Evolutionary conservation across 164 flowering plant genomes (phyloP), one percentile per base, ranked within the genome.

Genomic region (Echeveria elegans): DNA sequence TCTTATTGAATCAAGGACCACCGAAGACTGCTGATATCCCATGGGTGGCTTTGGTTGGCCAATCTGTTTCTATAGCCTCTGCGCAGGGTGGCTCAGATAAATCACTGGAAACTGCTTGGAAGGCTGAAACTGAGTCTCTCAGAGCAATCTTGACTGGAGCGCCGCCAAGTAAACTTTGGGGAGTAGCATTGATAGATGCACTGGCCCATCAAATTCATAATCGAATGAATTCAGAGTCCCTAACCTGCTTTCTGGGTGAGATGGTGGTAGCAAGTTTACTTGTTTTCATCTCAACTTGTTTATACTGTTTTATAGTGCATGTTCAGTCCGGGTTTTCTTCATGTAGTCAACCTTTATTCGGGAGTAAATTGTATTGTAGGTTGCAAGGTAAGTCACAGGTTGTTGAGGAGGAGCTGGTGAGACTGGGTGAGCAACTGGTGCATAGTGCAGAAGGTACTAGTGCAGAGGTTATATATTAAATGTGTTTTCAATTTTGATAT

Each of bases 101-200:
- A 75, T 92, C 99, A 6, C 75, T 95, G 60, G 98, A 95, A 82
- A 85, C 96, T 72, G 99, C 97, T 56, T 92, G 98, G 99, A 80
- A 84, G 34, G 99, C 98, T 50, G 99, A 95, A 78, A 86, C 83
- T 71, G 99, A 95, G 75, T 92, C 97, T 74, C 81, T 95, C 8
- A 95, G 88, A 72, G 88, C 97, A 4, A 86, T 90, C 67, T 72
- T 95, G 47, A 78, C 88, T 38, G 95, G 97, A 64, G 96, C 95
- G 21, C 99, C 99, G 59, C 96, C 80, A 70, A 82, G 72, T 75
- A 92, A 92, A 79, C 96, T 95, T 71, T 98, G 99, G 3, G 84
- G 99, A 77, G 26, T 90, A 70, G 97, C 99, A 67, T 76, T 95
- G 75, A 97, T 95, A 72, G 99, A 95, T 48, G 77, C 87, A 30